These are phyloP conservation scores for Rusavskia elegans DNA, from an alignment of 495 filamentous ascomycete species.

Conservation along the genomic window DNA sequence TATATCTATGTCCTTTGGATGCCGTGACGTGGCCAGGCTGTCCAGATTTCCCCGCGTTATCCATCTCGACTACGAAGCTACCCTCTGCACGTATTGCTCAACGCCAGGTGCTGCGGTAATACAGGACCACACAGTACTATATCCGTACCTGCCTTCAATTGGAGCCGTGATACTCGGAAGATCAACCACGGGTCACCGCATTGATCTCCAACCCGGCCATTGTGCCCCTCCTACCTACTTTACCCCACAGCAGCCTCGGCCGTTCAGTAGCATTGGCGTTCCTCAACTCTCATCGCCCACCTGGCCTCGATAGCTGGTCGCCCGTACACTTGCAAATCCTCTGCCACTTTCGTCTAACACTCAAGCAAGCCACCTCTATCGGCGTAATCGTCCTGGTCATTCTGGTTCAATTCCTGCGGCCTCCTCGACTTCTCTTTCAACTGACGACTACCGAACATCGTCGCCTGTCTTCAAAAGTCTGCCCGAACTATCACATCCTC, in stretches of 20 bases:
- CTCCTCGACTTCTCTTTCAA: not conserved
- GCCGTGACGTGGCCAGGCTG: not conserved
- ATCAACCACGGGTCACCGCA: not conserved
- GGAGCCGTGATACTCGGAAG: not conserved
- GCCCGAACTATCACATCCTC: constrained; percentile 5
- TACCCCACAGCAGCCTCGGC: constrained; percentile 3
- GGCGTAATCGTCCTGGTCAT: constrained; percentile 9
- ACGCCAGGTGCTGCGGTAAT: no score
- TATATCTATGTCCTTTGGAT: no score
- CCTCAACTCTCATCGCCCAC: constrained; percentile 7
- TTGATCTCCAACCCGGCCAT: not conserved
- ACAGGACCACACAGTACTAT: no score
- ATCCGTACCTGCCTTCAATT: constrained; percentile 1
- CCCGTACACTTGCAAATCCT: constrained; percentile 6
- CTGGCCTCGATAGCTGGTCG: constrained; percentile 8
- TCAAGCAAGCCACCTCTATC: constrained; percentile 10
- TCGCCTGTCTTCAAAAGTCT: constrained; percentile 1
- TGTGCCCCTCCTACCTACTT: not conserved
- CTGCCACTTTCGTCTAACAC: constrained; percentile 2
- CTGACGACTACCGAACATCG: not conserved
- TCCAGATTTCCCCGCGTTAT: not conserved
- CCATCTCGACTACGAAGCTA: not conserved
- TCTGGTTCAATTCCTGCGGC: constrained; percentile 6
- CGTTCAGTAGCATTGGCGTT: constrained; percentile 13
- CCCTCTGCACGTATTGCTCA: no score